These are phyloP conservation scores for Lachancea lanzarotensis DNA, from an alignment of 805 yeast species.

Conservation along the genomic window DNA sequence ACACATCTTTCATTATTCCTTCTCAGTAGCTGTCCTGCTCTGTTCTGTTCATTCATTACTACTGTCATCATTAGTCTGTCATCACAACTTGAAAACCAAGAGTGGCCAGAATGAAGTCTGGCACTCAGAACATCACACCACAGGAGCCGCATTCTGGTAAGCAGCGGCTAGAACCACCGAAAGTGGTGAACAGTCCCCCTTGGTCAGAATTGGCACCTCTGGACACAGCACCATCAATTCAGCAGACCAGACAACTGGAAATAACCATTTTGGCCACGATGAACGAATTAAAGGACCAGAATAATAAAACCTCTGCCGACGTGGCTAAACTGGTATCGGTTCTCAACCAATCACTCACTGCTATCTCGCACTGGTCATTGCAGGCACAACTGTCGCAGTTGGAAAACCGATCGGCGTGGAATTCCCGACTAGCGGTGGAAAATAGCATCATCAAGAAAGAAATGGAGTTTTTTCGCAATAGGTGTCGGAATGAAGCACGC, in stretches of 20 bases:
- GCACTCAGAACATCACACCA: constrained; percentile 8
- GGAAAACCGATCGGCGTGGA: constrained; percentile 14
- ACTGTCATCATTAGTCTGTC: no score
- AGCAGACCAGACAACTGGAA: constrained; percentile 24
- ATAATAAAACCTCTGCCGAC: constrained; percentile 10
- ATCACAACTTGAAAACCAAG: no score
- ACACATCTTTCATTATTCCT: no score
- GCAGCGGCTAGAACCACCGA: background rate
- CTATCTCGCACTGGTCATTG: constrained; percentile 30
- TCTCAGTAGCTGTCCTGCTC: no score
- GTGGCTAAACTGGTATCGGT: constrained; percentile 18
- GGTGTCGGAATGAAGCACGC: constrained; percentile 8
- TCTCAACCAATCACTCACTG: constrained; percentile 23
- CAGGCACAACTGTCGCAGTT: constrained; percentile 27
- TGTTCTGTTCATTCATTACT: no score
- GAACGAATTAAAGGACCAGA: constrained; percentile 10
- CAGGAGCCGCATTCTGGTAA: constrained; percentile 7
- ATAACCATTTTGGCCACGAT: constrained; percentile 14
- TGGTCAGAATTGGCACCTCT: background rate
- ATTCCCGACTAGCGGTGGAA: constrained; percentile 23
- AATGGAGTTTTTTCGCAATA: constrained; percentile 21
- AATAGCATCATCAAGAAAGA: constrained; percentile 21
- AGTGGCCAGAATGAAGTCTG: background rate
- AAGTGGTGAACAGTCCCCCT: background rate
- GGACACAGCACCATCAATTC: constrained; percentile 13